phyloP scores from a whole-genome alignment of 2,329 filamentous ascomycete genomes.

The Cercospora sp. region DNA sequence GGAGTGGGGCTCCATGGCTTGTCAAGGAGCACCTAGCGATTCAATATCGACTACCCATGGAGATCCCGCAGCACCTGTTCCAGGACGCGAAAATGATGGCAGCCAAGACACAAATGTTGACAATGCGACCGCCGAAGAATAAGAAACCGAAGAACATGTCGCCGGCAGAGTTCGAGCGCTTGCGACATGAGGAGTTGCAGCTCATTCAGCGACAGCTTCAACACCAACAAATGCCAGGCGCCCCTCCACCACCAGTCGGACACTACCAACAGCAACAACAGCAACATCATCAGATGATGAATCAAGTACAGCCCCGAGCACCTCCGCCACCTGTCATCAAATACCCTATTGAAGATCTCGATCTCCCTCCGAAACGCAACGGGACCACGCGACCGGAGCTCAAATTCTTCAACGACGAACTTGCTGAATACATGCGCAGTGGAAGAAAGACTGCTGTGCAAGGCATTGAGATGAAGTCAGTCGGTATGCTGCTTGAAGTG shows the following conservation, averaged over 20 bases:
- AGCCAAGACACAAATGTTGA: conserved; percentile 31
- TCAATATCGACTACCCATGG: conserved; percentile 81
- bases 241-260: conserved; percentile 24
- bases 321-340: conserved; percentile 76
- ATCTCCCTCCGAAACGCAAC: conserved; percentile 67
- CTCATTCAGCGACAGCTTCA: conserved; percentile 24
- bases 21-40: conserved; percentile 84
- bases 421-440: conserved; percentile 37
- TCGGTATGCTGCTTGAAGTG: conserved; percentile 82
- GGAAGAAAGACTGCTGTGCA: conserved; percentile 44
- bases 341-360: conserved; percentile 93
- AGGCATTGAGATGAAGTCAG: conserved; percentile 75
- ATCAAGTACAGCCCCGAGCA: conserved; percentile 40
- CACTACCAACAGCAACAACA: conserved; percentile 36
- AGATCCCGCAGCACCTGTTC: conserved; percentile 77
- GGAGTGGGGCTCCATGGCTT: conserved; percentile 95
- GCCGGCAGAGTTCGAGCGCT: conserved; percentile 25
- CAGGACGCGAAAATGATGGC: conserved; percentile 67
- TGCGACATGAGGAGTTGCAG: conserved; percentile 27
- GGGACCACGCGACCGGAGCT: conserved; percentile 69
- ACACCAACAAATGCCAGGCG: conserved; percentile 40
- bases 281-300: conserved; percentile 21
- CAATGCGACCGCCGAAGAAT: conserved; percentile 29
- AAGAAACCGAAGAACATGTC: conserved; percentile 29
- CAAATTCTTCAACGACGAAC: conserved; percentile 67